Base-by-base conservation (phyloP, 371 early-diverging fungal genomes). In the Zychaea mexicana region DNA sequence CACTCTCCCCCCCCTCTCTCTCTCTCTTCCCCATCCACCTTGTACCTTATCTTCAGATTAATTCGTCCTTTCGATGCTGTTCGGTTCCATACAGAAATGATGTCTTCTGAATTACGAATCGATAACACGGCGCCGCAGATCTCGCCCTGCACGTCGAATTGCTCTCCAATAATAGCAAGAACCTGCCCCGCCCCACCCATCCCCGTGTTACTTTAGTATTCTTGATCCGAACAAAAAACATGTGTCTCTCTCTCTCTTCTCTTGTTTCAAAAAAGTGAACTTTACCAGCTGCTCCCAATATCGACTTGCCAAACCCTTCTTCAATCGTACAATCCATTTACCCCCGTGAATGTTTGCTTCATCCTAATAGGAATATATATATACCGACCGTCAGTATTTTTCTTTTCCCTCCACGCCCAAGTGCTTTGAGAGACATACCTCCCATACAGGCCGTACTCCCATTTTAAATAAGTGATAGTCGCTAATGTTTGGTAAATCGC, bases 381-480 rank as follows among this genome's bases (percentile, higher is more conserved):
- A 30, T n/a, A n/a, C n/a, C n/a, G n/a, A n/a, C n/a, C 33, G 54
- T 28, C 2, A 19, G 26, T 53, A 38, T 31, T 10, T 31, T 54
- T 9, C 26, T 24, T 54, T 54, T 54, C 17, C 33, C 57, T 36
- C 21, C 19, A 12, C 33, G 6, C 21, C 53, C 24, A 52, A 33
- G 12, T 33, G 10, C 27, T 19, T 52, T 36, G 15, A 49, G n/a
- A n/a, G n/a, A n/a, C 67, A 54, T 78, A 89, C 93, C 89, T 99
- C 99, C 99, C 99, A 99, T 31, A 97, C 93, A 57, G 99, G 99
- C 57, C 96, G 75, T 54, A 97, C 90, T n/a, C 97, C 98, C 30
- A 90, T 83, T 73, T 94, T 96, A 83, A 99, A 99, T 68, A 99
- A 75, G 72, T 95, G 96, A 71, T 94, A 92, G 74, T 99, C 99